Base-by-base conservation (phyloP, 257 asterid genomes). In the Nemophila menziesii region DNA sequence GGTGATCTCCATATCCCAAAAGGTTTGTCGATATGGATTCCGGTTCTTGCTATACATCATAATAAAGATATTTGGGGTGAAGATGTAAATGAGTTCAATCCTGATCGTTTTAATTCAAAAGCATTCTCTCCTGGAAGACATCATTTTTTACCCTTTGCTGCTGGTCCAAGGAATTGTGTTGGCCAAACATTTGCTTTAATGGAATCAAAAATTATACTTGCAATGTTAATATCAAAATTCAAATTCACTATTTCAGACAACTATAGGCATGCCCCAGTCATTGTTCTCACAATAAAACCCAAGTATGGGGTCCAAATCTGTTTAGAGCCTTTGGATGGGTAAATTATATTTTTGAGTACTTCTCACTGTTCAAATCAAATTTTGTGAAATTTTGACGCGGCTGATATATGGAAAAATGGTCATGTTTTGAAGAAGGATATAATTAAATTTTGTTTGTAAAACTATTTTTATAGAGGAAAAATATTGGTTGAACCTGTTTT, bases 11-110 rank as follows among this genome's bases (percentile, higher is more conserved):
- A 66, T 29, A 76, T 90, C 20, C 98, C 96, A 0, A 90, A 90
- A 55, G 98, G 98, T 0, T 61, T 90, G 3, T 83, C 95, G 1
- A 73, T 87, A 44, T 87, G 97, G 97, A 83, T 87, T 0, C 97
- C 97, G 0, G 86, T 80, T 11, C 67, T 90, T 0, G 98, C 94
- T 1, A 81, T 89, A 29, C 96, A 89, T 58, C 98, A 89, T 29
- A 69, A 65, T 18, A 63, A 78, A 56, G 75, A 77, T 12, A 60
- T 89, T 22, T 89, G 98, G 98, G 98, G 98, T 11, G 62, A 77
- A 23, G 98, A 89, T 44, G 96, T 54, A 1, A 69, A 89, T 22
- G 86, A 84, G 57, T 89, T 89, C 68, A 74, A 71, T 20, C 98
- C 98, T 0, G 67, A 65, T 0, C 74, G 98, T 12, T 84, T 89